Conservation (phyloP, 78 protist species). For the Dictyostelium capitatum region DNA sequence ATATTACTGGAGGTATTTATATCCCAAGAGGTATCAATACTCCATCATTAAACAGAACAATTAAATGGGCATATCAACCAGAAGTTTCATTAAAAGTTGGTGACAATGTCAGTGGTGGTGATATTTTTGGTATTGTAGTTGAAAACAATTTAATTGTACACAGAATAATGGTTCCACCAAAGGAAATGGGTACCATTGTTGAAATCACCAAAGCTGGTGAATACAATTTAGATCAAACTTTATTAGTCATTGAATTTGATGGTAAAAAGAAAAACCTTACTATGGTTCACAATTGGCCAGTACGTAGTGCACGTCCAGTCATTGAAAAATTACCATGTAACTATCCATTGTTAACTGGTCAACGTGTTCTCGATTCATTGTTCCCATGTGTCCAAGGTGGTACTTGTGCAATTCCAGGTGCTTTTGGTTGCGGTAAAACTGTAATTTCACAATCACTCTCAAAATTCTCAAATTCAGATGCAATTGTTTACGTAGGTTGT, state of each 20-base stretch:
- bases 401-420: conserved; percentile 99
- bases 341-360: conserved; percentile 98
- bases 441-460: conserved; percentile 99
- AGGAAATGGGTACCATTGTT: conserved; percentile 93
- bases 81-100: conserved; percentile 89
- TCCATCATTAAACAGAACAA: conserved; percentile 89
- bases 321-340: conserved; percentile 96
- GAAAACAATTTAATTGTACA: conserved; percentile 97
- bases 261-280: conserved; percentile 77
- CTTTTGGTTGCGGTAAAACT: conserved; percentile 99
- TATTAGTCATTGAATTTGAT: conserved; percentile 74
- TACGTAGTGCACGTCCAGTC: conserved; percentile 97
- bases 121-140: conserved; percentile 95
- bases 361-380: conserved; percentile 99
- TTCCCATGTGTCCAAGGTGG: conserved; percentile 99
- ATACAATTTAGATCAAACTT: conserved; percentile 89
- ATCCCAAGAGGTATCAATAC: conserved; percentile 98
- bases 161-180: conserved; percentile 97
- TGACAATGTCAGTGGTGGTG: conserved; percentile 97
- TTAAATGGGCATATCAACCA: conserved; percentile 96
- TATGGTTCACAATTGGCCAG: conserved; percentile 99
- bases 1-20: conserved; percentile 92
- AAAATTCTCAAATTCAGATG: conserved; percentile 99
- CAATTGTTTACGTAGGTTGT: conserved; percentile 99
- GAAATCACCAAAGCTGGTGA: conserved; percentile 94